phyloP scores from a whole-genome alignment of 2,329 filamentous ascomycete genomes.

The Pseudogymnoascus sp. region DNA sequence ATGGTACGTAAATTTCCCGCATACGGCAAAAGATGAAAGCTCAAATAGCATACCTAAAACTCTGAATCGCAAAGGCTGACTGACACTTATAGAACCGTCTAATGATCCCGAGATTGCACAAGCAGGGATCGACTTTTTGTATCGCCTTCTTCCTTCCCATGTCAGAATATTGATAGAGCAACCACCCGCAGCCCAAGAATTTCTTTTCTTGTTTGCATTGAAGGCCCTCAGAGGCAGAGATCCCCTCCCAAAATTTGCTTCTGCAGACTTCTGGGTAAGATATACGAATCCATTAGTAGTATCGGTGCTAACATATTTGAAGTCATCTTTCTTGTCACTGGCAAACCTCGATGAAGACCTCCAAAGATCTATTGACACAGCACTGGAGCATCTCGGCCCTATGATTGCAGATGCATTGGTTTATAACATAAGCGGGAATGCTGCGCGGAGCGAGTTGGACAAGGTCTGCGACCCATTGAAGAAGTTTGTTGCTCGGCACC shows the following conservation, averaged over 20 bases:
- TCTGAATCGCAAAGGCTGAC: conserved; percentile 10
- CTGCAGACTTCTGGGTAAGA: conserved; percentile 68
- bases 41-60: neutral
- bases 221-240: conserved; percentile 64
- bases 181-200: conserved; percentile 50
- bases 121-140: conserved; percentile 65
- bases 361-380: conserved; percentile 39
- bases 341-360: conserved; percentile 33
- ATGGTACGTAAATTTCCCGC: conserved; percentile 36
- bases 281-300: neutral
- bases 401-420: conserved; percentile 52
- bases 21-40: neutral
- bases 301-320: conserved; percentile 10
- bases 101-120: conserved; percentile 67
- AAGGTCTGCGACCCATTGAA: conserved; percentile 64
- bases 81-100: conserved; percentile 40
- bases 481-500: conserved; percentile 53
- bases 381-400: conserved; percentile 54
- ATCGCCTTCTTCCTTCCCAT: conserved; percentile 54
- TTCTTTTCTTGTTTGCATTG: conserved; percentile 65
- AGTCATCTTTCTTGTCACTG: conserved; percentile 46
- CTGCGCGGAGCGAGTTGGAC: conserved; percentile 65
- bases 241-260: conserved; percentile 65
- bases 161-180: conserved; percentile 55
- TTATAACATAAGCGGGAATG: conserved; percentile 60